Conservation (phyloP, 441 rosid species). For the Gossypium schwendimanii region DNA sequence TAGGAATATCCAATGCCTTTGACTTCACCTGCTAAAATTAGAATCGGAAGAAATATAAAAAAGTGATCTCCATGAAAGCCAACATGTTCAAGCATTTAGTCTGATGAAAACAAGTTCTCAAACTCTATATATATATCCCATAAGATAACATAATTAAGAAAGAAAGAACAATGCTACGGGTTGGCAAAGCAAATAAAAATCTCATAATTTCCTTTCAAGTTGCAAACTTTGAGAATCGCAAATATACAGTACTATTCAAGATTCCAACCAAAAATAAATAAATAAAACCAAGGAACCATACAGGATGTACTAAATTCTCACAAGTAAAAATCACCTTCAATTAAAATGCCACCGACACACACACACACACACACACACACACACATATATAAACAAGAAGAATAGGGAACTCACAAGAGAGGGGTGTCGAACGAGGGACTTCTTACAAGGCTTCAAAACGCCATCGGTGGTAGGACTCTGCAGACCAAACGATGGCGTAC, state of each 20-base stretch:
- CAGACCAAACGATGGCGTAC: slow-evolving; percentile 23
- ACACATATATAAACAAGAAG: not conserved
- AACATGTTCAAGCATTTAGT: not conserved
- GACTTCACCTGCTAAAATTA: slow-evolving; percentile 48
- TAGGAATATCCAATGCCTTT: slow-evolving; percentile 34
- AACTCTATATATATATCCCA: not conserved
- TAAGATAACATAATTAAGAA: not conserved
- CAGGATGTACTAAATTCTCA: not conserved
- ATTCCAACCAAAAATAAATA: not conserved
- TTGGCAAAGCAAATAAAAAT: no score
- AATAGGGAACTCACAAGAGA: slow-evolving; percentile 53
- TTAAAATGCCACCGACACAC: not conserved
- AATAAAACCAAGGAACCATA: not conserved
- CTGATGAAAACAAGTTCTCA: not conserved
- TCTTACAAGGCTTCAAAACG: slow-evolving; percentile 33
- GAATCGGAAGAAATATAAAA: slow-evolving; percentile 17
- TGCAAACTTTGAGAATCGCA: not conserved
- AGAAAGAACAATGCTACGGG: not conserved
- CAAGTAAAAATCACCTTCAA: not conserved
- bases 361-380: no score
- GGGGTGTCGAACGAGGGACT: slow-evolving; percentile 62
- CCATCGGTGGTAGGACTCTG: slow-evolving; percentile 28
- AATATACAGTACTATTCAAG: not conserved
- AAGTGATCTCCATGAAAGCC: not conserved
- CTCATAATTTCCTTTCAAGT: not conserved